A percentile compares a stretch with the other conserved stretches of the same genome.
phyloP scores from a whole-genome alignment of 441 rosid species.

The Jatropha multifida region DNA sequence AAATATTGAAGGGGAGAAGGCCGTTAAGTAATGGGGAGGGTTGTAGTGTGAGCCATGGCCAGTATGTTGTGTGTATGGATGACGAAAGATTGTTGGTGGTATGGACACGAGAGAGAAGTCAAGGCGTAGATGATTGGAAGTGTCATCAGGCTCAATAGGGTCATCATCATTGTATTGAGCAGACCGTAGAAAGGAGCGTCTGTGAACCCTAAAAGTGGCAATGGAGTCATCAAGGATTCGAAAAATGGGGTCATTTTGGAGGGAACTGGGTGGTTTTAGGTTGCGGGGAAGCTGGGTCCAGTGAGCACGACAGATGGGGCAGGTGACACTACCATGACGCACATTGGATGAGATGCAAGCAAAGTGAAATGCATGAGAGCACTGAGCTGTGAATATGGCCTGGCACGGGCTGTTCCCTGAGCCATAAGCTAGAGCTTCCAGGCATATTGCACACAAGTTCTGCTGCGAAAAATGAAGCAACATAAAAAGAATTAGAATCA shows the following conservation, averaged over 20 bases:
- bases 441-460: slow-evolving; percentile 77
- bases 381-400: slow-evolving; percentile 81
- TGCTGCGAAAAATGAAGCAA: slow-evolving; percentile 29
- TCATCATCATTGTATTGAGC: slow-evolving; percentile 85
- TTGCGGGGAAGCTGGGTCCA: slow-evolving; percentile 92
- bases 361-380: slow-evolving; percentile 82
- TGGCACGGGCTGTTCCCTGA: slow-evolving; percentile 53
- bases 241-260: slow-evolving; percentile 59
- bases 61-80: slow-evolving; percentile 27
- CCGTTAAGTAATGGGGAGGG: slow-evolving; percentile 31
- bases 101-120: slow-evolving; percentile 49
- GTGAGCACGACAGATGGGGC: slow-evolving; percentile 88
- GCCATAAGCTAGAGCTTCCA: slow-evolving; percentile 62
- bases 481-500: not conserved
- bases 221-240: slow-evolving; percentile 76
- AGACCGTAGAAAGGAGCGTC: slow-evolving; percentile 68
- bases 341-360: slow-evolving; percentile 83
- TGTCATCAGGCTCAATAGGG: slow-evolving; percentile 58
- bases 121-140: slow-evolving; percentile 46
- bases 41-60: slow-evolving; percentile 27
- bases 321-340: slow-evolving; percentile 79
- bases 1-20: slow-evolving; percentile 37
- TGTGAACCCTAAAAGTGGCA: slow-evolving; percentile 67
- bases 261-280: slow-evolving; percentile 46
- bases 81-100: slow-evolving; percentile 36